These are phyloP conservation scores for Curvularia spicifera DNA, from an alignment of 2,329 filamentous ascomycete genomes.

Conservation along the genomic window DNA sequence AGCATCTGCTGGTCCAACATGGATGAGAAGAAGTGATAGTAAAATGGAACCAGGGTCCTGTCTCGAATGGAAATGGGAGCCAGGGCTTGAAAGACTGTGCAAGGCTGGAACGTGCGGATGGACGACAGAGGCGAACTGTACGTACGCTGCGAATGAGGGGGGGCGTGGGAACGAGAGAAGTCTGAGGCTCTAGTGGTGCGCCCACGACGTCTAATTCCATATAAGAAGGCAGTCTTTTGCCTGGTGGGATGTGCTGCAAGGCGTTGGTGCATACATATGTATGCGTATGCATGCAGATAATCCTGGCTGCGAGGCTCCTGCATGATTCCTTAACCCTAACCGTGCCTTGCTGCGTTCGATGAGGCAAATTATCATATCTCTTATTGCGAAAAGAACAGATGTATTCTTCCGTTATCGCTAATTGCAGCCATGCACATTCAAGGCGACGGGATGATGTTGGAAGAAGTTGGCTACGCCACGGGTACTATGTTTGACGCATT, in stretches of 20 bases:
- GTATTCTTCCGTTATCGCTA: not conserved
- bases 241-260: not conserved
- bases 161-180: not conserved
- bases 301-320: not conserved
- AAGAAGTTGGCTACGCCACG: not conserved
- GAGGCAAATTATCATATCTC: not conserved
- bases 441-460: not conserved
- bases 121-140: not conserved
- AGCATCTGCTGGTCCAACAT: not conserved
- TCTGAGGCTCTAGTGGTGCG: not conserved
- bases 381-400: not conserved
- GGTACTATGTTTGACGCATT: not conserved
- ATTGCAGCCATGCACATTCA: not conserved
- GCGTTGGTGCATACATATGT: not conserved
- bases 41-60: slow-evolving; percentile 8
- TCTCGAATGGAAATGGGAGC: not conserved
- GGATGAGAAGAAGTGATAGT: slow-evolving; percentile 10
- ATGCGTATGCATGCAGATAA: not conserved
- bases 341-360: not conserved
- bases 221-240: not conserved
- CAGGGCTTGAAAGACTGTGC: not conserved
- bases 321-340: not conserved
- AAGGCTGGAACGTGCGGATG: not conserved
- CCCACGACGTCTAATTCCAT: not conserved
- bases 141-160: not conserved